Base-by-base conservation (phyloP, 106 monocot genomes). In the Vanilla planifolia region DNA sequence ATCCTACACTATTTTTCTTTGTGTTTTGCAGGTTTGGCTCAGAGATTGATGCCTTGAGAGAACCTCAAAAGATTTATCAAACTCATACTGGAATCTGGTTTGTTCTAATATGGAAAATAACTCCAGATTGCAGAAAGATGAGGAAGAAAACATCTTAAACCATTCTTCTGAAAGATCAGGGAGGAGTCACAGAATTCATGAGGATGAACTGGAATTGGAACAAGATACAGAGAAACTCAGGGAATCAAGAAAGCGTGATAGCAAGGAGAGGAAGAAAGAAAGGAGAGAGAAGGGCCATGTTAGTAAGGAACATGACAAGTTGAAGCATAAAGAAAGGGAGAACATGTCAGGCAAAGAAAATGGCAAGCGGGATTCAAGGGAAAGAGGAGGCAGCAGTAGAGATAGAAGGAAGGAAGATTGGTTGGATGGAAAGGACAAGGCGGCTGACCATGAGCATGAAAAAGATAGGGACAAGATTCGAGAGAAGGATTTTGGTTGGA, bases 191-290 rank as follows among this genome's bases (percentile, higher is more conserved):
- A 35, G 20, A 57, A 28, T 1, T 33, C 20, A 33, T 20, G 33
- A 57, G 1, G 21, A 34, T 22, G 57, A 57, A 14, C 17, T 34
- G 57, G 57, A 36, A 57, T 34, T 57, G 28, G 35, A 34, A 1
- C 20, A 8, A 34, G 57, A 57, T 34, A 35, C 35, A 35, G 57
- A 57, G 33, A 57, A 57, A 35, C 35, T 21, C 13, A 67, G 59
- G 35, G 77, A 85, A 21, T 37, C 63, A 2, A 67, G 73, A 14
- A 81, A 71, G 85, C 73, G 67, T 16, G 50, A 37, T 55, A 68
- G 59, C 68, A 75, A 63, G 58, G 63, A 80, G 8, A 55, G 55
- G 33, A 79, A 60, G 68, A 68, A 73, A 32, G 51, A 59, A 41
- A 64, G 64, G 28, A 42, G 33, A 11, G 44, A 60, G 36, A 72